A percentile compares a stretch with the other conserved stretches of the same genome.
Evolutionary conservation across 176 grass and related monocot species (phyloP).

Genomic region (maize (Zea mays)): DNA sequence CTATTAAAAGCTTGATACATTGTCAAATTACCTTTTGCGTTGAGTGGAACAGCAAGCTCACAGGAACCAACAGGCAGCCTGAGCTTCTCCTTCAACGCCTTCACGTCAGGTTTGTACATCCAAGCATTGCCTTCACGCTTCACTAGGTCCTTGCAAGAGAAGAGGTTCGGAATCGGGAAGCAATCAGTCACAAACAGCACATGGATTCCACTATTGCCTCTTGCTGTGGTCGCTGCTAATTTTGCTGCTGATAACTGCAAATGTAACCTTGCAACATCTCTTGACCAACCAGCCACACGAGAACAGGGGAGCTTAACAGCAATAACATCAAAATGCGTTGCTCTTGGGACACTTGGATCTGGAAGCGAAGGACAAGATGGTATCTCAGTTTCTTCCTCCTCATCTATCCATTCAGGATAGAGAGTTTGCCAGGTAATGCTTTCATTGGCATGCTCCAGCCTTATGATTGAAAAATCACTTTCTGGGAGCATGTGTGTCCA

Average conservation of each 20-base stretch:
- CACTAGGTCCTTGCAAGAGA: conserved; percentile 72
- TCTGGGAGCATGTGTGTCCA: conserved; percentile 69
- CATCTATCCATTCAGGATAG: conserved; percentile 96
- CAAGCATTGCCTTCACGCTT: conserved; percentile 75
- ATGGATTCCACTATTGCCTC: conserved; percentile 50
- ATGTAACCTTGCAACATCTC: conserved; percentile 82
- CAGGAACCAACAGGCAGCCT: conserved; percentile 82
- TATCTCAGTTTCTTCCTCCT: conserved; percentile 90
- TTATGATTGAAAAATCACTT: conserved; percentile 61
- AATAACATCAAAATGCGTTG: conserved; percentile 61
- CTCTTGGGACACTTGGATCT: conserved; percentile 56
- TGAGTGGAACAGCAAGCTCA: conserved; percentile 81
- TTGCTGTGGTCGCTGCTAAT: conserved; percentile 53
- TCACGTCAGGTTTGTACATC: conserved; percentile 76
- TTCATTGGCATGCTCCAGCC: conserved; percentile 59
- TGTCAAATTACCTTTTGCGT: conserved; percentile 64
- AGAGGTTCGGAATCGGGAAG: conserved; percentile 84
- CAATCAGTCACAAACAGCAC: conserved; percentile 87
- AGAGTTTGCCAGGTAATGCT: conserved; percentile 74
- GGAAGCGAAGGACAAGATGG: conserved; percentile 65
- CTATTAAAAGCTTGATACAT: neutral
- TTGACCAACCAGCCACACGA: conserved; percentile 59
- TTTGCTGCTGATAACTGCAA: conserved; percentile 85
- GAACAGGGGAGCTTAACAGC: conserved; percentile 87
- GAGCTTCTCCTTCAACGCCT: conserved; percentile 66